These are phyloP conservation scores for Colletotrichum magnum DNA, from an alignment of 2,329 filamentous ascomycete species.

Conservation along the genomic window DNA sequence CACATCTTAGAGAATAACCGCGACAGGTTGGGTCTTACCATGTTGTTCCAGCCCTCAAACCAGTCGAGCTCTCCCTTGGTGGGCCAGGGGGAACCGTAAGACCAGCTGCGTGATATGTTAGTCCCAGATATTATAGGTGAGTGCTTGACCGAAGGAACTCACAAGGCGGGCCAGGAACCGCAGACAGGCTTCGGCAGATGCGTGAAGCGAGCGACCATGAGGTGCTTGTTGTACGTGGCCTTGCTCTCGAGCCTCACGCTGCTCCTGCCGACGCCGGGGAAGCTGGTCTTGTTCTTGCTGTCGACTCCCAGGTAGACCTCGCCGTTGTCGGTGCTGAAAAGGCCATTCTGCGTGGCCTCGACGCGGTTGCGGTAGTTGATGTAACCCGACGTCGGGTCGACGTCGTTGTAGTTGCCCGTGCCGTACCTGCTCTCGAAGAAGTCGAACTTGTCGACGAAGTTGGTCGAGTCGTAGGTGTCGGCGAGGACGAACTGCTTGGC, in stretches of 20 bases:
- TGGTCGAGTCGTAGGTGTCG: slow-evolving; percentile 56
- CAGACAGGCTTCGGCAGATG: slow-evolving; percentile 78
- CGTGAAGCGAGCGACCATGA: slow-evolving; percentile 78
- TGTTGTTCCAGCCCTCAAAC: slow-evolving; percentile 75
- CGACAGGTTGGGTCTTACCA: slow-evolving; percentile 40
- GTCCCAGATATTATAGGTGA: not conserved
- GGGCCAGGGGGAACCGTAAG: slow-evolving; percentile 70
- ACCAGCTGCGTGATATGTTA: slow-evolving; percentile 55
- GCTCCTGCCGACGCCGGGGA: slow-evolving; percentile 54
- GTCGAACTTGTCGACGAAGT: slow-evolving; percentile 64
- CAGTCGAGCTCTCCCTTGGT: slow-evolving; percentile 76
- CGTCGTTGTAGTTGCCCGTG: slow-evolving; percentile 41
- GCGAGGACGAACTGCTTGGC: slow-evolving; percentile 54
- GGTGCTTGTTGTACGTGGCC: slow-evolving; percentile 72
- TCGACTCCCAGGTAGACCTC: slow-evolving; percentile 58
- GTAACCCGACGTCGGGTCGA: slow-evolving; percentile 76
- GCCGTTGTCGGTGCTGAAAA: slow-evolving; percentile 49
- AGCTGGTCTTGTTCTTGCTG: slow-evolving; percentile 43
- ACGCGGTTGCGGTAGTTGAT: slow-evolving; percentile 65
- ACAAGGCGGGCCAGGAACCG: slow-evolving; percentile 81
- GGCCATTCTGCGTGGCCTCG: slow-evolving; percentile 52
- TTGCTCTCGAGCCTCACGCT: slow-evolving; percentile 78
- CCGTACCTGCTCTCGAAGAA: slow-evolving; percentile 52
- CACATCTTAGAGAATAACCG: not conserved
- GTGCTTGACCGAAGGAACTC: slow-evolving; percentile 43